Evolutionary conservation across 129 eudicot genomes (phyloP).

Genomic region (Glebionis coronaria): DNA sequence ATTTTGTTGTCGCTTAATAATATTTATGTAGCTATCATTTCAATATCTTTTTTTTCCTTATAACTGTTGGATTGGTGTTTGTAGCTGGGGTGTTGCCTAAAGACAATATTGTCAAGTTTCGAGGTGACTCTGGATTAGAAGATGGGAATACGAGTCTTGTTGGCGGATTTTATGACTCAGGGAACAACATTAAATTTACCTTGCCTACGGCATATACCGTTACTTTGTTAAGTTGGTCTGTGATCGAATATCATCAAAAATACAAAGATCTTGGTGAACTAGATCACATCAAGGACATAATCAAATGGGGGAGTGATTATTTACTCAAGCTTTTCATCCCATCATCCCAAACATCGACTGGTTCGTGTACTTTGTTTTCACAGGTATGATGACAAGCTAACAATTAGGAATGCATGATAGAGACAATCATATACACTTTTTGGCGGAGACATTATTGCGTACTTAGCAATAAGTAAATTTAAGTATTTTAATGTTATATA

Average conservation of each 20-base stretch:
- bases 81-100: slow-evolving; percentile 53
- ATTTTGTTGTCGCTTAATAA: no score
- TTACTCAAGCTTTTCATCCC: slow-evolving; percentile 50
- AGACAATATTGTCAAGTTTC: slow-evolving; percentile 44
- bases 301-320: slow-evolving; percentile 70
- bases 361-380: slow-evolving; percentile 38
- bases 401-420: neutral
- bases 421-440: no score
- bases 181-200: slow-evolving; percentile 62
- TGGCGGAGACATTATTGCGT: neutral
- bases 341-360: slow-evolving; percentile 27
- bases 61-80: neutral
- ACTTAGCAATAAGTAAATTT: neutral
- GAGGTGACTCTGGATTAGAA: slow-evolving; percentile 52
- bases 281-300: slow-evolving; percentile 61
- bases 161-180: slow-evolving; percentile 68
- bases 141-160: slow-evolving; percentile 54
- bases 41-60: no score
- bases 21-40: no score
- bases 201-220: slow-evolving; percentile 66
- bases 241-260: slow-evolving; percentile 59
- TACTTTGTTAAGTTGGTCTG: slow-evolving; percentile 69
- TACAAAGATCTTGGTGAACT: slow-evolving; percentile 56
- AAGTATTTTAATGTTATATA: no score
- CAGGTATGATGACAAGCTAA: slow-evolving; percentile 31